phyloP scores from a whole-genome alignment of 495 filamentous ascomycete species.

The Lentithecium fluviatile region DNA sequence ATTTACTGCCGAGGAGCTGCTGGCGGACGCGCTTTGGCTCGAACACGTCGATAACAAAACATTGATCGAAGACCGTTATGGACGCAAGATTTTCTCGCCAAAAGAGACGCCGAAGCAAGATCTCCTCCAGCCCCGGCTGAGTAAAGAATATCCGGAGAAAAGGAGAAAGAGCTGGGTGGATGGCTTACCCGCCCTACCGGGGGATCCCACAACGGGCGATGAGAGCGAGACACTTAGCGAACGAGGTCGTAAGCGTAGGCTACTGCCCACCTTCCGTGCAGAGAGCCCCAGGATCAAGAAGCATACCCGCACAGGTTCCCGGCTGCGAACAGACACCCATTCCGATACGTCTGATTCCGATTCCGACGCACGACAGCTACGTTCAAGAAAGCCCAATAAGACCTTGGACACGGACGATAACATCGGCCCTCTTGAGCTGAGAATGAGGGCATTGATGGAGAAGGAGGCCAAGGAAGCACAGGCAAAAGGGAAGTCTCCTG shows the following conservation, averaged over 20 bases:
- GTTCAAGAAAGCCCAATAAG: constrained; percentile 4
- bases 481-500: constrained; percentile 2
- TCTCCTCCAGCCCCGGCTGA: constrained; percentile 22
- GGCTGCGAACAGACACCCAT: constrained; percentile 4
- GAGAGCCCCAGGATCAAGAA: constrained; percentile 27
- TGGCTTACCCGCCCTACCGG: constrained; percentile 16
- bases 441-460: constrained; percentile 64
- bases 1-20: constrained; percentile 71
- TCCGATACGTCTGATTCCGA: constrained; percentile 31
- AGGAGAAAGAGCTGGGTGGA: constrained; percentile 33
- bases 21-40: constrained; percentile 84
- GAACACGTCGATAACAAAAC: constrained; percentile 73
- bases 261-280: constrained; percentile 27
- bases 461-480: constrained; percentile 24
- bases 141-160: constrained; percentile 43
- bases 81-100: constrained; percentile 63
- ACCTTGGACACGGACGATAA: constrained; percentile 35
- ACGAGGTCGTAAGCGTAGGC: constrained; percentile 31
- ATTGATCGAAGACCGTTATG: constrained; percentile 70
- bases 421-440: constrained; percentile 61
- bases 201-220: constrained; percentile 23
- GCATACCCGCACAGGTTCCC: constrained; percentile 22
- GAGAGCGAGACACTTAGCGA: constrained; percentile 34
- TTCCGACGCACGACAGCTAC: constrained; percentile 1
- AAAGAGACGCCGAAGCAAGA: constrained; percentile 24